Evolutionary conservation across 2,329 filamentous ascomycete genomes (phyloP).

Genomic region (Geosmithia flava): DNA sequence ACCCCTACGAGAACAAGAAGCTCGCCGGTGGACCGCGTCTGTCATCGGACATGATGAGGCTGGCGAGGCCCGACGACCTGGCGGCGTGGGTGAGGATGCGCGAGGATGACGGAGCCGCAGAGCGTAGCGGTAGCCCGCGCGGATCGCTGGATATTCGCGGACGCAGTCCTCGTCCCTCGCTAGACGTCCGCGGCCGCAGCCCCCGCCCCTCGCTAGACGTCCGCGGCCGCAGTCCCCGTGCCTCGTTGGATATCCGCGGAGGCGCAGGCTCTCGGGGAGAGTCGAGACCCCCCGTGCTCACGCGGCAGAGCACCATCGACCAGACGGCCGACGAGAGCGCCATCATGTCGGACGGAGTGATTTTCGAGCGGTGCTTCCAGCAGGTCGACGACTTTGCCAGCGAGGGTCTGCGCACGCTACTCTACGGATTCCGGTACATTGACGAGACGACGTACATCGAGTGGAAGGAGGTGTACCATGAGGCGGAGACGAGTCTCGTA

Average conservation of each 20-base stretch:
- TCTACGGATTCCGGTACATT: conserved; percentile 72
- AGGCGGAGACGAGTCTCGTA: conserved; percentile 72
- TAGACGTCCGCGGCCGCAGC: too few relatives aligned
- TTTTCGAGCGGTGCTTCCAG: conserved; percentile 79
- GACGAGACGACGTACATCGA: conserved; percentile 59
- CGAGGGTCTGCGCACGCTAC: conserved; percentile 72
- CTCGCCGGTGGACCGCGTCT: background rate
- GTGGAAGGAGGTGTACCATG: conserved; percentile 69
- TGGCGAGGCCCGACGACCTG: conserved; percentile 8
- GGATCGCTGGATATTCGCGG: too few relatives aligned
- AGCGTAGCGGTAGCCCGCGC: background rate
- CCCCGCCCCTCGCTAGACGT: too few relatives aligned
- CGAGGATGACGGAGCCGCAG: conserved; percentile 13
- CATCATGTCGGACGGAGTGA: conserved; percentile 46
- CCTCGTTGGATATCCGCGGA: background rate
- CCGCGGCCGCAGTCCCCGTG: background rate
- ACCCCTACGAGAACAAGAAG: background rate
- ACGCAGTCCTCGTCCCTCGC: too few relatives aligned
- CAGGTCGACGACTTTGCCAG: conserved; percentile 83
- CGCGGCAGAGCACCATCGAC: conserved; percentile 1
- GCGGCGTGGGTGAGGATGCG: background rate
- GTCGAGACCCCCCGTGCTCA: background rate
- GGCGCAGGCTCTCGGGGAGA: too few relatives aligned
- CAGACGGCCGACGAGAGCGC: conserved; percentile 41
- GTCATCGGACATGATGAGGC: conserved; percentile 5